Percentiles rank a stretch among this genome's conserved stretches.
These are phyloP conservation scores for Phytophthora kernoviae DNA, from an alignment of 352 stramenopile species.

Conservation along the genomic window DNA sequence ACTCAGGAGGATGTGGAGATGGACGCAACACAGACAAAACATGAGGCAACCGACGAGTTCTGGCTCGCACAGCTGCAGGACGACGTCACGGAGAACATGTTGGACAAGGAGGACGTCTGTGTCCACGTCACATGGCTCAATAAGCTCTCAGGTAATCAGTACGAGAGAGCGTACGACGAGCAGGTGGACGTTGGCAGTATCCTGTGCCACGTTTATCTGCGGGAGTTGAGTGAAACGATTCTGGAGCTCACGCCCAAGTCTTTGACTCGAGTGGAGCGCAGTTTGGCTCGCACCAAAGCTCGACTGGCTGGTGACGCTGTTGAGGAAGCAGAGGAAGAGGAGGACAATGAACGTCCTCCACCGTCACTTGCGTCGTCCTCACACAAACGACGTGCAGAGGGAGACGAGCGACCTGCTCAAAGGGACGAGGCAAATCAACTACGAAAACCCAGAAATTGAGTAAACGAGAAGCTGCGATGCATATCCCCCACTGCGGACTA, in stretches of 20 bases:
- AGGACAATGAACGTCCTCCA: conserved; percentile 69
- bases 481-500: conserved; percentile 60
- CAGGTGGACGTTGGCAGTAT: conserved; percentile 67
- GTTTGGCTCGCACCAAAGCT: conserved; percentile 40
- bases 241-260: conserved; percentile 72
- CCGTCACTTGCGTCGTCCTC: conserved; percentile 12
- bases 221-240: conserved; percentile 31
- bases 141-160: conserved; percentile 30
- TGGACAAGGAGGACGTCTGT: conserved; percentile 42
- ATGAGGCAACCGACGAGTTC: conserved; percentile 37
- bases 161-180: conserved; percentile 68
- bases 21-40: not conserved
- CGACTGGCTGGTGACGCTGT: conserved; percentile 25
- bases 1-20: not conserved
- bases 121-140: conserved; percentile 77
- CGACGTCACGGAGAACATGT: conserved; percentile 80
- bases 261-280: conserved; percentile 52
- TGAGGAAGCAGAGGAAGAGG: conserved; percentile 33
- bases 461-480: conserved; percentile 34
- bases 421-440: not conserved
- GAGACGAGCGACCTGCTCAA: conserved; percentile 1
- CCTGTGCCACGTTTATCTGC: conserved; percentile 71
- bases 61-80: conserved; percentile 77
- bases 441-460: conserved; percentile 43
- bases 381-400: conserved; percentile 25